Percentiles rank a stretch among this genome's conserved stretches.
These are phyloP conservation scores for Lanmaoa rubissima DNA, from an alignment of 768 basidiomycete species.

Conservation along the genomic window DNA sequence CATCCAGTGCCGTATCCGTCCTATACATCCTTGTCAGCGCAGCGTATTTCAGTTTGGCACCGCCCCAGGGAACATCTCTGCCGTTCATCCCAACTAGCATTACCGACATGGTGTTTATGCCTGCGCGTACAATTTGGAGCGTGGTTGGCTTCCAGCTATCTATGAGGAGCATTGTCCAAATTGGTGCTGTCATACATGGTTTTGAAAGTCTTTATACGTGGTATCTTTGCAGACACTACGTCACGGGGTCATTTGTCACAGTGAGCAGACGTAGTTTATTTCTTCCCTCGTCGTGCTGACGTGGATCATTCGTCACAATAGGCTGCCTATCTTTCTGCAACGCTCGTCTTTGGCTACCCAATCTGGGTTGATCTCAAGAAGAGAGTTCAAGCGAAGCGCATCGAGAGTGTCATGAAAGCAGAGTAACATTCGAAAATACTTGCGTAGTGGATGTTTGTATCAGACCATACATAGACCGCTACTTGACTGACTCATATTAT, in stretches of 20 bases:
- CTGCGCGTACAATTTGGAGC: slow-evolving; percentile 15
- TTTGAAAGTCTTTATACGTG: slow-evolving; percentile 30
- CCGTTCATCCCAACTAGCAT: slow-evolving; percentile 13
- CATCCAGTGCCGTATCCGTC: slow-evolving; percentile 32
- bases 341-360: slow-evolving; percentile 54
- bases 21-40: slow-evolving; percentile 14
- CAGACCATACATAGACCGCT: neutral
- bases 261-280: slow-evolving; percentile 9
- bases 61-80: slow-evolving; percentile 19
- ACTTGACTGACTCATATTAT: neutral
- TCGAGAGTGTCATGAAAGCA: slow-evolving; percentile 79
- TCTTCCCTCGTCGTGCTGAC: neutral
- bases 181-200: slow-evolving; percentile 10
- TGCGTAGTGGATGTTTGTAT: neutral
- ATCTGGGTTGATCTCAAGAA: slow-evolving; percentile 52
- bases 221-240: slow-evolving; percentile 31
- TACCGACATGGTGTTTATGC: slow-evolving; percentile 18
- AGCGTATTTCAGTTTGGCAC: slow-evolving; percentile 19
- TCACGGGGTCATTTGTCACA: slow-evolving; percentile 15
- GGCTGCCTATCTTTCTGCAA: slow-evolving; percentile 51
- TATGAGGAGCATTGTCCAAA: slow-evolving; percentile 6
- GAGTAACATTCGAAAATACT: slow-evolving; percentile 35
- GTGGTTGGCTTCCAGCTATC: slow-evolving; percentile 20
- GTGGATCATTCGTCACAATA: slow-evolving; percentile 22
- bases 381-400: slow-evolving; percentile 64